Evolutionary conservation across 345 rosid species (phyloP).

Genomic region (Eucalyptus viminalis): DNA sequence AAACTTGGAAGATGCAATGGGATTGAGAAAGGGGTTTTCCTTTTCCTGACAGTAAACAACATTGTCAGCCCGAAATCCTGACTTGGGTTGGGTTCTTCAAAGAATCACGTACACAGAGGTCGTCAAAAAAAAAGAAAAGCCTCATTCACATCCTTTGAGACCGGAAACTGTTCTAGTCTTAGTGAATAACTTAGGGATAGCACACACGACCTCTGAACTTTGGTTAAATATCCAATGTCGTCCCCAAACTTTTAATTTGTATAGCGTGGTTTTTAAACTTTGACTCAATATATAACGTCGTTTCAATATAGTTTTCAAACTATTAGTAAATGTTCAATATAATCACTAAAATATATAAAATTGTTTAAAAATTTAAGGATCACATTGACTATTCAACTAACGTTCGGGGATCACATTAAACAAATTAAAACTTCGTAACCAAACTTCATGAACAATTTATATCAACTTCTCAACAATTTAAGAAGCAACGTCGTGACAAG

Average conservation of each 20-base stretch:
- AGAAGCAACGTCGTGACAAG: neutral
- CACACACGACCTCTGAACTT: fast-evolving
- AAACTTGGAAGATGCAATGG: neutral
- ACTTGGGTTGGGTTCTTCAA: neutral
- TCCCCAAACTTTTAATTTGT: fast-evolving
- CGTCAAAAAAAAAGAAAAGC: neutral
- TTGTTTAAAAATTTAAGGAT: fast-evolving
- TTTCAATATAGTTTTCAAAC: neutral
- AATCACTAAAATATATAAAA: neutral
- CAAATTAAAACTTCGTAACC: fast-evolving
- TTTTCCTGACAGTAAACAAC: neutral
- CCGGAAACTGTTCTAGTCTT: no score
- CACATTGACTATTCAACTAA: fast-evolving
- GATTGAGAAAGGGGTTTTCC: neutral
- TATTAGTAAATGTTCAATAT: neutral
- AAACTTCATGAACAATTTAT: neutral
- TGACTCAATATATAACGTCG: no score
- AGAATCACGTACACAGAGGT: neutral
- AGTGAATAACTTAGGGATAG: neutral
- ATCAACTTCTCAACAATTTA: neutral
- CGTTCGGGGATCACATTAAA: fast-evolving
- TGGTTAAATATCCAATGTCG: fast-evolving
- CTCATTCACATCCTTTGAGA: neutral
- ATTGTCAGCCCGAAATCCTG: neutral
- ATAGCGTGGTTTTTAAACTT: fast-evolving